Percentiles rank a stretch among this genome's conserved stretches.
Evolutionary conservation across 2,329 filamentous ascomycete genomes (phyloP).

Genomic region (Microdochium trichocladiopsis): DNA sequence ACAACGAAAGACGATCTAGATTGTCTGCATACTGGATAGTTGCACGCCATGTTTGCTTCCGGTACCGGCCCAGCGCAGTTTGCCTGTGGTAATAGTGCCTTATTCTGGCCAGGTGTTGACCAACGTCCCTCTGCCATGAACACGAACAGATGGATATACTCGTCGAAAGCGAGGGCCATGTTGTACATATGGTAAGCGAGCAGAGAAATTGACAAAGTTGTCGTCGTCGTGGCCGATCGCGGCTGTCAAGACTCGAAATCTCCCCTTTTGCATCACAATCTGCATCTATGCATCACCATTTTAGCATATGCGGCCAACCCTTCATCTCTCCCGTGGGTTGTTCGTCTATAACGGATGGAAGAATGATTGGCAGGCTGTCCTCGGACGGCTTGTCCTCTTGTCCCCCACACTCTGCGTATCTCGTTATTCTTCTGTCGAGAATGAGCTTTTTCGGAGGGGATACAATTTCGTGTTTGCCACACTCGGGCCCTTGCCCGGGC

Average conservation of each 20-base stretch:
- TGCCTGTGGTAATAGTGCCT: too few relatives aligned
- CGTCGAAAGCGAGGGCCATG: too few relatives aligned
- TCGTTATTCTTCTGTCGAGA: constrained; percentile 40
- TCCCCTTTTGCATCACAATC: not conserved
- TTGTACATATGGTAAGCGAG: constrained; percentile 1
- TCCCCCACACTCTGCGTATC: constrained; percentile 45
- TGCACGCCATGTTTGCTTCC: too few relatives aligned
- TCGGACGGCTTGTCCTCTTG: constrained; percentile 6
- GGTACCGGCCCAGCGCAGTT: too few relatives aligned
- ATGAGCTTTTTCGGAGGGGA: constrained; percentile 39
- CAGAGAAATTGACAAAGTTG: not conserved
- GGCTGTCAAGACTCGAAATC: not conserved
- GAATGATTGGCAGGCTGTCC: constrained; percentile 23
- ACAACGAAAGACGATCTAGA: too few relatives aligned
- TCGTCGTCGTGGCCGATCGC: not conserved
- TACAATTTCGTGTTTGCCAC: constrained; percentile 17
- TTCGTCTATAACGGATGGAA: constrained; percentile 49
- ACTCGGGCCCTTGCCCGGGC: too few relatives aligned
- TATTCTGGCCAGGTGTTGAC: too few relatives aligned
- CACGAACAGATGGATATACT: too few relatives aligned
- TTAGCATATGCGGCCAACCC: constrained; percentile 47
- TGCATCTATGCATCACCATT: constrained; percentile 25
- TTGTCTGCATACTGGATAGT: too few relatives aligned
- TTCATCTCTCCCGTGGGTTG: constrained; percentile 41
- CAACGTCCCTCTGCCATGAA: too few relatives aligned